Base-by-base conservation (phyloP, 1,139 yeast genomes). In the Taiozyma sp. region DNA sequence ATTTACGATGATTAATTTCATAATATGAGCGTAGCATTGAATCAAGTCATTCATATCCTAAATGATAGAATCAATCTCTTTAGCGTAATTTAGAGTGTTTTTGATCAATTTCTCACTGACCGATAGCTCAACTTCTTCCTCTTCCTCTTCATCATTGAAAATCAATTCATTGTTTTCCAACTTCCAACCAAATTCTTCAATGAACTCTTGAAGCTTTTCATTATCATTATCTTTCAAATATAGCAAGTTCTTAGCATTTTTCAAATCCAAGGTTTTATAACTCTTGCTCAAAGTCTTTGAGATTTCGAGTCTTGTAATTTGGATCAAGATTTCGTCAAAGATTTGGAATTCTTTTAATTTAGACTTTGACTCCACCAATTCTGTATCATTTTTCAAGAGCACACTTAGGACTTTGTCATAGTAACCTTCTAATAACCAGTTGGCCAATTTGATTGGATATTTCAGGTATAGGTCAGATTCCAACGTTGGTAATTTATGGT, bases 361-460 rank as follows among this genome's bases (percentile, higher is more conserved):
- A 23, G 56, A 90, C 84, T 8, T 97, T 88, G 53, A 51, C 27
- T 46, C 51, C 60, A 78, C 76, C 61, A 84, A 80, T 65, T 91
- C 78, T 30, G 88, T 81, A 47, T 74, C 79, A 50, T 80, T 79
- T 66, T 51, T 70, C 70, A 63, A 76, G 61, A 60, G 36, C 2
- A 51, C 49, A 8, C 45, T 46, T 41, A 51, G 42, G 7, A 46
- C 93, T 70, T 89, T 89, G 68, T 90, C 95, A 69, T 92, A 93
- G 58, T 93, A 87, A 45, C 99, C 99, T 69, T 93, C 99, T 88
- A 93, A 91, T 59, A 93, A 80, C 84, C 96, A 89, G 60, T 90
- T 86, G 68, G 93, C 99, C 60, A 93, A 81, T 60, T 84, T 82
- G 53, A 93, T 84, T 29, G 99, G 98, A 68, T 91, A 91, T 50